phyloP scores from a whole-genome alignment of 2,329 filamentous ascomycete genomes.

The Diplodia sapinea region DNA sequence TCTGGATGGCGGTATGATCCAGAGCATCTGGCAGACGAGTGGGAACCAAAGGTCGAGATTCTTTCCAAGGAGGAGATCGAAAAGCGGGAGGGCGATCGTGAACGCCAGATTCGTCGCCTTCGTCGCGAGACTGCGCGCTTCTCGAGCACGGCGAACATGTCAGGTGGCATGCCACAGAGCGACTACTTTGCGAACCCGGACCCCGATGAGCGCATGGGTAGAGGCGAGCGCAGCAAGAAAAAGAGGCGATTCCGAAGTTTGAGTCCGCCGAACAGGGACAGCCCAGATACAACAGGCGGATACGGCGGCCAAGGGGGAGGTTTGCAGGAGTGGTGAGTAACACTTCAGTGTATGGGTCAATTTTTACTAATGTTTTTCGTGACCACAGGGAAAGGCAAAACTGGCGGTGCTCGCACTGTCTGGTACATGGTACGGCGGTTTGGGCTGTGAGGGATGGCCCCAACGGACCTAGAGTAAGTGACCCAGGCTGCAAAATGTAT shows the following conservation, averaged over 20 bases:
- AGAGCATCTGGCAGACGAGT: constrained; percentile 72
- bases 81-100: constrained; percentile 91
- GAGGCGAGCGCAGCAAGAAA: constrained; percentile 92
- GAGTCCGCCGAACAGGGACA: constrained; percentile 81
- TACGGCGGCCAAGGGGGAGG: constrained; percentile 72
- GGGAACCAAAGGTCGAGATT: constrained; percentile 59
- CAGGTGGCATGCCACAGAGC: constrained; percentile 71
- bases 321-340: constrained; percentile 51
- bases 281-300: constrained; percentile 72
- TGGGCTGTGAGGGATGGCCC: constrained; percentile 97
- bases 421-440: constrained; percentile 84
- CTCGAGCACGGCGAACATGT: constrained; percentile 82
- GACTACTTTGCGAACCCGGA: constrained; percentile 66
- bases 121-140: constrained; percentile 91
- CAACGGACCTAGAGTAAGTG: constrained; percentile 76
- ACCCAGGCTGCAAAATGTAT: neutral
- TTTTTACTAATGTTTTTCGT: constrained; percentile 17
- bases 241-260: constrained; percentile 90
- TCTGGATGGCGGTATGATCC: constrained; percentile 96
- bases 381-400: constrained; percentile 69
- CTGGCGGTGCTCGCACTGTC: constrained; percentile 90
- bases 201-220: constrained; percentile 81
- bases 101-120: constrained; percentile 84
- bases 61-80: constrained; percentile 97
- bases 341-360: neutral